A percentile compares a stretch with the other conserved stretches of the same genome.
Evolutionary conservation across 1,284 basidiomycete species (phyloP).

Genomic region (Pascua sp.): DNA sequence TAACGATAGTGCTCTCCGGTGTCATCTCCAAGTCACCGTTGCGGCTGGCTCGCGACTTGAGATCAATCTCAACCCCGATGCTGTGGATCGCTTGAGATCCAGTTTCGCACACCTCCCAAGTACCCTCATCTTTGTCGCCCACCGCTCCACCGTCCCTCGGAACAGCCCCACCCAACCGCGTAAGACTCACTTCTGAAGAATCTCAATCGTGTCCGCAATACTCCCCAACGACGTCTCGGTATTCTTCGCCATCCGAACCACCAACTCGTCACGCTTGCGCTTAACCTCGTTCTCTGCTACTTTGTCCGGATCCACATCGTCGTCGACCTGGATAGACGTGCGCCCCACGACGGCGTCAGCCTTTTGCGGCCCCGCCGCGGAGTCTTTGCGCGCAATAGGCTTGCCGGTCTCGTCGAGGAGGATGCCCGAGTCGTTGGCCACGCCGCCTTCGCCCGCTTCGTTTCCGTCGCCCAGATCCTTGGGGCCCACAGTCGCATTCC

Average conservation of each 20-base stretch:
- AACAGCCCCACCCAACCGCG: conserved; percentile 32
- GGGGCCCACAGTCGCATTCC: conserved; percentile 28
- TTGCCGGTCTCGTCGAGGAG: conserved; percentile 7
- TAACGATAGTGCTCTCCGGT: no score
- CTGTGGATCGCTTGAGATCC: conserved; percentile 34
- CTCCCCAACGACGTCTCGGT: conserved; percentile 47
- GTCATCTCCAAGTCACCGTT: no score
- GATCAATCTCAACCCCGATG: no score
- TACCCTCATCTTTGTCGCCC: conserved; percentile 47
- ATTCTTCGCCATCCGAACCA: conserved; percentile 46
- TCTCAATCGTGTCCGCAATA: conserved; percentile 48
- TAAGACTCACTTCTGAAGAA: conserved; percentile 47
- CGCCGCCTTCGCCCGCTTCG: not conserved
- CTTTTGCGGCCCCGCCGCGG: not conserved
- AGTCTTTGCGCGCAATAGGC: not conserved
- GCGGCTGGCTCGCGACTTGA: no score
- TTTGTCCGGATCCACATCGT: conserved; percentile 21
- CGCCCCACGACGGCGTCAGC: not conserved
- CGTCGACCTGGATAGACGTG: not conserved
- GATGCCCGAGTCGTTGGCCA: not conserved
- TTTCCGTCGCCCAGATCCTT: conserved; percentile 4
- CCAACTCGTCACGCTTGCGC: conserved; percentile 48
- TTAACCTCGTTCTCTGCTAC: conserved; percentile 44
- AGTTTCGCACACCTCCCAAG: no score
- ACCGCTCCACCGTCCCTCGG: conserved; percentile 47